phyloP scores from a whole-genome alignment of 768 basidiomycete species.

The Amanita pseudoporphyria region DNA sequence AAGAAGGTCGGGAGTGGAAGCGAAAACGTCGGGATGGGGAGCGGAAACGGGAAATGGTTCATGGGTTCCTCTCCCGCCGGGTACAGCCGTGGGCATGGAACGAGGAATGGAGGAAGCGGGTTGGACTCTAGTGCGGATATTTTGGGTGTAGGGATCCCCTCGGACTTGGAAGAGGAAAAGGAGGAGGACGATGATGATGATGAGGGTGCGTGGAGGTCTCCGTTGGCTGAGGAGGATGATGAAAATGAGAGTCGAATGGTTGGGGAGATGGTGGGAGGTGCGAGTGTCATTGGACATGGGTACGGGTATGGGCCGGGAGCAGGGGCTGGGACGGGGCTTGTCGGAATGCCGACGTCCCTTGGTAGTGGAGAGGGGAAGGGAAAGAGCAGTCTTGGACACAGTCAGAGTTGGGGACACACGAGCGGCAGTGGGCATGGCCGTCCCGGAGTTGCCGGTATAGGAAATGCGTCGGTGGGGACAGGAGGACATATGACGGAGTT shows the following conservation, averaged over 20 bases:
- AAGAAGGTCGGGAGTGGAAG: too few relatives aligned
- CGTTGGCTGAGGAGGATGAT: slow-evolving; percentile 22
- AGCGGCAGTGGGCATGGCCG: not conserved
- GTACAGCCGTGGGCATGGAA: not conserved
- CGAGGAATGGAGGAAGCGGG: not conserved
- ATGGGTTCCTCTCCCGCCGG: not conserved
- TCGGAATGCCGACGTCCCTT: not conserved
- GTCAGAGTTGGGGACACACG: not conserved
- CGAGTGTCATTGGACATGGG: not conserved
- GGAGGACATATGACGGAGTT: not conserved
- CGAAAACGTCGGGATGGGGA: too few relatives aligned
- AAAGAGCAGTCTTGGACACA: slow-evolving; percentile 3
- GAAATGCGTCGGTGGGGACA: not conserved
- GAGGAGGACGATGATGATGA: slow-evolving; percentile 14
- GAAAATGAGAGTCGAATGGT: not conserved
- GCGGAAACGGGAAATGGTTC: not conserved
- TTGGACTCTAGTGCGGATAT: not conserved
- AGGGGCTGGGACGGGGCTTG: not conserved
- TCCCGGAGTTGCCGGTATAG: too few relatives aligned
- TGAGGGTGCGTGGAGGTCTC: slow-evolving; percentile 20
- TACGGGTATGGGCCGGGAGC: not conserved
- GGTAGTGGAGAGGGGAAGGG: not conserved
- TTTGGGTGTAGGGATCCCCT: not conserved
- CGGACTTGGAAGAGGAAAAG: slow-evolving; percentile 10
- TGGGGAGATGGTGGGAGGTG: not conserved